These are phyloP conservation scores for Hygrocybe coccinea DNA, from an alignment of 768 basidiomycete species.

Conservation along the genomic window DNA sequence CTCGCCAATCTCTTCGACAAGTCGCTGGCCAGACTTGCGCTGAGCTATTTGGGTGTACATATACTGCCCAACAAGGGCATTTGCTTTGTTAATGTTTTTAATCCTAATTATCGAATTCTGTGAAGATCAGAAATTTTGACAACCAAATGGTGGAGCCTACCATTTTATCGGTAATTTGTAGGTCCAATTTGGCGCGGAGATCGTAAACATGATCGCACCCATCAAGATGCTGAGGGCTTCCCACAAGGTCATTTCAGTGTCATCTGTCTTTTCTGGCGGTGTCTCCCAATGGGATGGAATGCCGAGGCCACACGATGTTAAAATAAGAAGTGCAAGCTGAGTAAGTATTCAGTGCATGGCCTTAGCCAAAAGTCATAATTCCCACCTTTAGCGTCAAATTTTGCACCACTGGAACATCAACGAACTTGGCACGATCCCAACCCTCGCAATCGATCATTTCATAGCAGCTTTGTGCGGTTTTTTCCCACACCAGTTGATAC, in stretches of 20 bases:
- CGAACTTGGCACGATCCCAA: conserved; percentile 27
- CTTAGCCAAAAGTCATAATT: not conserved
- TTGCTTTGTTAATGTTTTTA: conserved; percentile 22
- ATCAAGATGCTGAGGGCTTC: conserved; percentile 34
- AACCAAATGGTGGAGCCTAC: conserved; percentile 18
- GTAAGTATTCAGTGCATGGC: not conserved
- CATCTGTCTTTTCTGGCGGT: conserved; percentile 34
- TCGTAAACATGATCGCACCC: conserved; percentile 23
- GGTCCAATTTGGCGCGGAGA: conserved; percentile 37
- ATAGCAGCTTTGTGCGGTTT: conserved; percentile 33
- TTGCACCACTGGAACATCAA: conserved; percentile 31
- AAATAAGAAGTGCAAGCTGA: conserved; percentile 40
- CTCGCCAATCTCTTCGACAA: conserved; percentile 4
- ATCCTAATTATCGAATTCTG: not conserved
- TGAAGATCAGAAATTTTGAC: not conserved
- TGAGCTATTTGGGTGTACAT: conserved; percentile 36
- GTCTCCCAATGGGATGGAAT: conserved; percentile 39
- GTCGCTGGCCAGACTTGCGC: conserved; percentile 27
- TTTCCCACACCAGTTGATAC: conserved; percentile 40
- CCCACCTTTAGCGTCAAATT: conserved; percentile 34
- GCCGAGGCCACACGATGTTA: conserved; percentile 46
- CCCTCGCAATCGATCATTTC: conserved; percentile 38
- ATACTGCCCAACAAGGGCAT: conserved; percentile 30
- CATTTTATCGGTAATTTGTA: conserved; percentile 31
- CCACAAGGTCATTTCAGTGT: conserved; percentile 33